Conservation (phyloP, 345 rosid genomes). For the Aquilaria malaccensis region DNA sequence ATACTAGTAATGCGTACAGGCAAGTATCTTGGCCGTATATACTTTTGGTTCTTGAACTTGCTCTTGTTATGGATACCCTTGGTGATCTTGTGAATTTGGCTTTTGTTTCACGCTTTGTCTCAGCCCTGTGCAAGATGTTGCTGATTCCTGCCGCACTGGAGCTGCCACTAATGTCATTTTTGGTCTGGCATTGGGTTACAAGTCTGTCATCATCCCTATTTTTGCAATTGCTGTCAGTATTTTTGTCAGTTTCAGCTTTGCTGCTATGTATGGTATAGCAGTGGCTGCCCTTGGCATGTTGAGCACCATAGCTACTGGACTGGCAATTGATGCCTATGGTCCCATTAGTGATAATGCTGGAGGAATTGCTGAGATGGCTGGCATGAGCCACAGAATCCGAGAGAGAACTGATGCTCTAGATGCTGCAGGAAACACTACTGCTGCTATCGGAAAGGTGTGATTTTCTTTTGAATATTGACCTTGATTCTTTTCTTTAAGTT, state of each 20-base stretch:
- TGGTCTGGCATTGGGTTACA: constrained; percentile 69
- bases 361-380: constrained; percentile 88
- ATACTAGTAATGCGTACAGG: constrained; percentile 77
- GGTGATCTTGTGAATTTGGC: too few relatives aligned
- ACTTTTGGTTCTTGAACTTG: neutral
- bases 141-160: constrained; percentile 90
- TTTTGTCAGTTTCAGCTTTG: constrained; percentile 61
- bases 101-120: neutral
- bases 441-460: constrained; percentile 73
- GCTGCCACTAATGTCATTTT: constrained; percentile 72
- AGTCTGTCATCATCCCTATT: constrained; percentile 65
- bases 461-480: neutral
- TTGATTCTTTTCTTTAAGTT: neutral
- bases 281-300: constrained; percentile 81
- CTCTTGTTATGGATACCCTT: neutral
- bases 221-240: constrained; percentile 58
- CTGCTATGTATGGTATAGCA: constrained; percentile 71
- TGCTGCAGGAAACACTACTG: constrained; percentile 87
- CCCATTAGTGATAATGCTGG: constrained; percentile 87
- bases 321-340: constrained; percentile 83
- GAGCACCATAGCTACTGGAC: constrained; percentile 77
- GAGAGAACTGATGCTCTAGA: constrained; percentile 89
- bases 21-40: constrained; percentile 1
- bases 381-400: constrained; percentile 74
- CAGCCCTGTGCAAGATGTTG: constrained; percentile 99